Percentiles rank a stretch among this genome's conserved stretches.
Conservation (phyloP, 257 asterid genomes). For the Mitragyna speciosa region DNA sequence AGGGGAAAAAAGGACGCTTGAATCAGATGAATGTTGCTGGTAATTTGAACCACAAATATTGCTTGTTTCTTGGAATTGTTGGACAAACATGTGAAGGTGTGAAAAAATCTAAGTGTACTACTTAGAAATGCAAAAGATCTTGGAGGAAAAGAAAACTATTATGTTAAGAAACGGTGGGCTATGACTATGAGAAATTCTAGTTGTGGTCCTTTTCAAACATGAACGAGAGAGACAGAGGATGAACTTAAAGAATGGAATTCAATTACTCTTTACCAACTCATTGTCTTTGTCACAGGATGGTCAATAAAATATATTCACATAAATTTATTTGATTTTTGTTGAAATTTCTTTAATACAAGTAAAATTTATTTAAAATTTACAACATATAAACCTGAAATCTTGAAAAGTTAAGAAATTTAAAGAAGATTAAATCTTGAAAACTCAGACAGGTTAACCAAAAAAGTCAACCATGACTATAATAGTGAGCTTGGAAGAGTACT, state of each 20-base stretch:
- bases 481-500: not conserved
- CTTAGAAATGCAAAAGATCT: not conserved
- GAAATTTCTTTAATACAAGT: too few species aligned
- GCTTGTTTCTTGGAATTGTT: conserved; percentile 22
- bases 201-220: not conserved
- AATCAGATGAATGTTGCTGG: not conserved
- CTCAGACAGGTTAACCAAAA: too few species aligned
- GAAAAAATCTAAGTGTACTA: not conserved
- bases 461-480: too few species aligned
- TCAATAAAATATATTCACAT: too few species aligned
- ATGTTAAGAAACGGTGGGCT: not conserved
- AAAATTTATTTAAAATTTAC: too few species aligned
- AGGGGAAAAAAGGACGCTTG: too few species aligned
- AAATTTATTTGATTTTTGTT: too few species aligned
- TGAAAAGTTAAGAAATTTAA: not conserved
- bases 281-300: too few species aligned
- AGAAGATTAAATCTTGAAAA: not conserved
- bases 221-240: not conserved
- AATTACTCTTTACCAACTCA: too few species aligned
- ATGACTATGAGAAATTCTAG: not conserved
- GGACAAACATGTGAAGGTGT: not conserved
- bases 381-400: too few species aligned
- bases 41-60: conserved; percentile 4
- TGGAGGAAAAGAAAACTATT: not conserved
- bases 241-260: too few species aligned